These are phyloP conservation scores for Trypanosoma mega DNA, from an alignment of 208 protist genomes.

Conservation along the genomic window DNA sequence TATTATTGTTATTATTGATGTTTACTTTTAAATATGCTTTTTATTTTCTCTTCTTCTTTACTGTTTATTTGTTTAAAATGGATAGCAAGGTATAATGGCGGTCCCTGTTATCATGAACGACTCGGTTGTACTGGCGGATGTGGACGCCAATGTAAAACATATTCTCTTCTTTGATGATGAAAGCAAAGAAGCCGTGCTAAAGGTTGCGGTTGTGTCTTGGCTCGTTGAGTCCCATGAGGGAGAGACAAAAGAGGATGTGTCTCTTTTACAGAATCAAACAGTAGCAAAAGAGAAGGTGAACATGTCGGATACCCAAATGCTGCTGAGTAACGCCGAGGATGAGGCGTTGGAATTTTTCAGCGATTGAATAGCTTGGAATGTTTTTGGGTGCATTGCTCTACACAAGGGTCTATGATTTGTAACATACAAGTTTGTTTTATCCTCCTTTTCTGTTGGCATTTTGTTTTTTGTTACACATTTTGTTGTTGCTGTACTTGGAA, in stretches of 20 bases:
- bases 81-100: neutral
- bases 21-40: neutral
- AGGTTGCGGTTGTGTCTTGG: conserved; percentile 5
- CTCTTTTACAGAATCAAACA: conserved; percentile 9
- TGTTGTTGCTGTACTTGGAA: neutral
- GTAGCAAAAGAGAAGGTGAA: neutral
- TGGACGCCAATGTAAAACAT: conserved; percentile 5
- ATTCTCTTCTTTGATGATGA: conserved; percentile 18
- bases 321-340: conserved; percentile 27
- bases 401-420: too few species aligned
- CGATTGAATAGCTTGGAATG: conserved; percentile 21
- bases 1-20: neutral
- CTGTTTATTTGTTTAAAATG: neutral
- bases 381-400: too few species aligned
- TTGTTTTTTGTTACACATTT: neutral
- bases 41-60: neutral
- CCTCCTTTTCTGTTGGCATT: neutral
- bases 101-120: conserved; percentile 9
- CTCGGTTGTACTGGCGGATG: neutral
- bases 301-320: neutral
- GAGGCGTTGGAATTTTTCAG: conserved; percentile 50
- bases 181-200: neutral
- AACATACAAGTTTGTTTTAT: too few species aligned
- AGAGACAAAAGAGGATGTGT: neutral
- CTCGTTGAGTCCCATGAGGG: neutral